These are phyloP conservation scores for Knoxdaviesia capensis DNA, from an alignment of 2,329 filamentous ascomycete genomes.

Conservation along the genomic window DNA sequence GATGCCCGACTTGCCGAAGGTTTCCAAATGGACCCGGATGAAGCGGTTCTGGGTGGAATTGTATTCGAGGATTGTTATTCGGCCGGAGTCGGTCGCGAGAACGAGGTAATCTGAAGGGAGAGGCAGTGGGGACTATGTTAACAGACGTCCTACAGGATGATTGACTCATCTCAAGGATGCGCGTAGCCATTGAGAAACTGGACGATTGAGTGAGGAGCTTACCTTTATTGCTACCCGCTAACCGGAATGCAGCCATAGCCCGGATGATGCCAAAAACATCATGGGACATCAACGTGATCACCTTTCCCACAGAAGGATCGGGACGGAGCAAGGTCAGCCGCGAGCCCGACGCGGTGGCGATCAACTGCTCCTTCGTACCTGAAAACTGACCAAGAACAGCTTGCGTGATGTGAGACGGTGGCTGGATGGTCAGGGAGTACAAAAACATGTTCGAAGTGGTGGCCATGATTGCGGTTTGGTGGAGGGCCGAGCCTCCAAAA, in stretches of 20 bases:
- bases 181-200: not conserved
- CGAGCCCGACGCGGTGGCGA: slow-evolving; percentile 82
- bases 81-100: slow-evolving; percentile 84
- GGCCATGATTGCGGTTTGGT: slow-evolving; percentile 48
- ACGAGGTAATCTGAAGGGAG: slow-evolving; percentile 67
- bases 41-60: slow-evolving; percentile 71
- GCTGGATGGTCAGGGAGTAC: slow-evolving; percentile 91
- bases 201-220: slow-evolving; percentile 23
- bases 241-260: slow-evolving; percentile 67
- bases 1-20: slow-evolving; percentile 92
- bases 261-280: slow-evolving; percentile 94
- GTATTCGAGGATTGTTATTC: slow-evolving; percentile 88
- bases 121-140: too few species aligned
- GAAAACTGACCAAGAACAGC: slow-evolving; percentile 90
- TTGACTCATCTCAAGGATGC: too few species aligned
- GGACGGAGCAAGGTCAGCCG: slow-evolving; percentile 74
- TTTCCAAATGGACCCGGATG: slow-evolving; percentile 80
- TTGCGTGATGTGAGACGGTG: slow-evolving; percentile 72
- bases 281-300: slow-evolving; percentile 71
- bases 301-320: slow-evolving; percentile 67
- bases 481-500: slow-evolving; percentile 1
- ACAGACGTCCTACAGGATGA: too few species aligned
- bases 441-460: slow-evolving; percentile 97
- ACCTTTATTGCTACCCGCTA: slow-evolving; percentile 94
- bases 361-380: slow-evolving; percentile 93